Evolutionary conservation across 345 rosid genomes (phyloP), one percentile per base, ranked within the genome.

Genomic region (Lagerstroemia speciosa): DNA sequence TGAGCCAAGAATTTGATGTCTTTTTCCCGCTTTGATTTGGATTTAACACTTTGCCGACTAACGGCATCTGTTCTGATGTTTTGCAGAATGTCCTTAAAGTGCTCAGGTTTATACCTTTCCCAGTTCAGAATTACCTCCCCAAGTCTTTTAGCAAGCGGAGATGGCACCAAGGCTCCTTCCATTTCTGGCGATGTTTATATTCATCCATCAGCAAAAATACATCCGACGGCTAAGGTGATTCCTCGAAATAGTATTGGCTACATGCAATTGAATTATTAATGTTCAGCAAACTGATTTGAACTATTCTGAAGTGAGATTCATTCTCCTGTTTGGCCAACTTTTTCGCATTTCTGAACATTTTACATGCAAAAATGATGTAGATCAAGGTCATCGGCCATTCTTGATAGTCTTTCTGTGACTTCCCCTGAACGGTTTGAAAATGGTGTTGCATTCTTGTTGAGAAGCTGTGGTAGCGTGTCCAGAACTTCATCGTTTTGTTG

Each of bases 171-270:
- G 75, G 78, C 77, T 74, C 92, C 96, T 66, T 82, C 84, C 69
- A 84, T 89, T 50, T 34, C 79, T 41, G 98, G 97, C 63, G 92
- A 93, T 82, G 98, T 93, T 67, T 86, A 80, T 73, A 74, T 93
- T 77, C 98, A 93, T 69, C 98, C 98, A 71, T 93, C 96, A 30
- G 98, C 98, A 53, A 93, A 93, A 89, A 85, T 87, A 62, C 97
- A 93, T 80, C 94, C 91, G 72, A 91, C 91, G 74, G 97, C 98
- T 15, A 91, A 93, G 97, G 98, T 89, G 71, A 48, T 67, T 66
- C 70, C 67, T 29, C 20, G 29, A 50, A n/a, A 66, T 67, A 31
- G 19, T n/a, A n/a, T n/a, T 66, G 50, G 55, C 24, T n/a, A 27
- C 50, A n/a, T 24, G 32, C 30, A 16, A 33, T 32, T 38, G 40